Evolutionary conservation across 2,329 filamentous ascomycete species (phyloP), one percentile per base, ranked within the genome.

Genomic region (Endothia cerciana): DNA sequence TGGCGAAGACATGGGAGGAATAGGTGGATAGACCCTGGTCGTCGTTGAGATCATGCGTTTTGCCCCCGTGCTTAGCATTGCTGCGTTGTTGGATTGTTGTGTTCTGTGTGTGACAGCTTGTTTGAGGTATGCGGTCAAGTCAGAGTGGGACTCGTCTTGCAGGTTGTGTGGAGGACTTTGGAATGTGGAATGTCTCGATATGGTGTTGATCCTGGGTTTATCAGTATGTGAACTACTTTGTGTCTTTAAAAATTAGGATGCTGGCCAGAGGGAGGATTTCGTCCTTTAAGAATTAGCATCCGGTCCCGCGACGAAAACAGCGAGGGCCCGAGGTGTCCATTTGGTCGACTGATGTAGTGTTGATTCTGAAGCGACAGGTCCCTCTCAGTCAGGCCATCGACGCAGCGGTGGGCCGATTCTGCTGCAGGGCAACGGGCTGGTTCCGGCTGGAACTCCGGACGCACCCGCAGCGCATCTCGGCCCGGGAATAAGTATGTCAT

Each of bases 31-130:
- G 17, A 68, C 65, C 51, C 65, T 40, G 33, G 65, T 63, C 28
- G 65, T 65, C 28, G 63, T 60, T 11, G 58, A 57, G n/a, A 68
- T 62, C 38, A 60, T 60, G 61, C 65, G 63, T 49, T 53, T 62
- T 53, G 65, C 65, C 30, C 43, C 47, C 15, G 65, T 68, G 58
- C 33, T 43, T 13, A 68, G 56, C 53, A 51, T 68, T 28, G 60
- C 62, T 45, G 58, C 33, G 58, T 25, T 30, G 56, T 51, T 30
- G 45, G 22, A 13, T 60, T 47, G 30, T n/a, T n/a, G n/a, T n/a
- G n/a, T n/a, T n/a, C n/a, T n/a, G n/a, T 45, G 28, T 60, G 40
- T 17, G 57, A 30, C 28, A 25, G 28, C 28, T 60, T 60, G 40
- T 49, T 36, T 38, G 28, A 10, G 59, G 15, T 51, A 15, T 33